Percentiles rank a stretch among this genome's conserved stretches.
Conservation (phyloP, 2,329 filamentous ascomycete genomes). For the Aureobasidium lini region DNA sequence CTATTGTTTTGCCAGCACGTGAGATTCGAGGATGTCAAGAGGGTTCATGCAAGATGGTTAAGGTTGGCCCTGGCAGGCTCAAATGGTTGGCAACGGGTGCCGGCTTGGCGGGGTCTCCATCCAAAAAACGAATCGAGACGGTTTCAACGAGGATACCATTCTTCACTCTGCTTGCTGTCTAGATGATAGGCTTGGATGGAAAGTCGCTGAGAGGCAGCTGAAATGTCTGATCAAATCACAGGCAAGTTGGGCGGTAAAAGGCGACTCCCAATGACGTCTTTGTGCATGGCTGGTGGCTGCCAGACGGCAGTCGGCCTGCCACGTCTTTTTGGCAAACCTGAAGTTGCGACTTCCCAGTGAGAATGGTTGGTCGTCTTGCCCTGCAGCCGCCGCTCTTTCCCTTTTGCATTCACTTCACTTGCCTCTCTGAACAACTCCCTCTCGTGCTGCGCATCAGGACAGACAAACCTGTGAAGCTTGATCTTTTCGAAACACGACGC, state of each 20-base stretch:
- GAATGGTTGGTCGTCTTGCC: not conserved
- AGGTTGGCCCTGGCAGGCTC: slow-evolving; percentile 14
- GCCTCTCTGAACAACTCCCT: not conserved
- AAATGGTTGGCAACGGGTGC: slow-evolving; percentile 14
- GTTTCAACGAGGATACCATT: slow-evolving; percentile 9
- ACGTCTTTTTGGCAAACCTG: not conserved
- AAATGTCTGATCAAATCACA: not conserved
- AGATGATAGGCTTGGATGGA: not conserved
- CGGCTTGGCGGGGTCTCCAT: not conserved
- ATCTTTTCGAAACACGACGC: not conserved
- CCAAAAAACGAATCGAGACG: not conserved
- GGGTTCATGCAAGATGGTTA: not conserved
- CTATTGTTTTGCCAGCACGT: no score
- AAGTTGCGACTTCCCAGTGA: not conserved
- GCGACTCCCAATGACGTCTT: not conserved
- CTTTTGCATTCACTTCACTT: not conserved
- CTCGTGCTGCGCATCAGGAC: not conserved
- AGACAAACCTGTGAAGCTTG: not conserved
- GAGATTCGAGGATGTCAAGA: no score
- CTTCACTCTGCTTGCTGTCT: not conserved
- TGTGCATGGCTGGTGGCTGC: slow-evolving; percentile 1
- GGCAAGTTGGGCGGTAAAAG: not conserved
- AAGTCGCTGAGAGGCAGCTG: not conserved
- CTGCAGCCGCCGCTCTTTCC: not conserved
- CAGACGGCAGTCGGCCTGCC: not conserved